Conservation (phyloP, 371 early-diverging fungal species). For the Mortierella sp. region DNA sequence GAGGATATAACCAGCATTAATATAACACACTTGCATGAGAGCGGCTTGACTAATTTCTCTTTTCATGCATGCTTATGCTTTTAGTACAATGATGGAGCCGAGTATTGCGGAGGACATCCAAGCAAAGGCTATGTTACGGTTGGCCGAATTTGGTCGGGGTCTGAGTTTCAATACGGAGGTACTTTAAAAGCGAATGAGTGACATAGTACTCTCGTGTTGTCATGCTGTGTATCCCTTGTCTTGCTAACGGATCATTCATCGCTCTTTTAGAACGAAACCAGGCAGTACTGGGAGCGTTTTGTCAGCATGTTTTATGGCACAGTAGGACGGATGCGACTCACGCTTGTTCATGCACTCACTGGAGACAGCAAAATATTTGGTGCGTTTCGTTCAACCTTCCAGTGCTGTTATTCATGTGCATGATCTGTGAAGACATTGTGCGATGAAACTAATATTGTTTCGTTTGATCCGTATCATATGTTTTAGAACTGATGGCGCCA, state of each 20-base stretch:
- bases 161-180: conserved; percentile 30
- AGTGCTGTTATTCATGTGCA: background rate
- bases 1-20: background rate
- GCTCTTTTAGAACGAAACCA: conserved; percentile 17
- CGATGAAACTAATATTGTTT: background rate
- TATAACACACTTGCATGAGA: background rate
- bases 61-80: background rate
- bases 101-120: conserved; percentile 21
- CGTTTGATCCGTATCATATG: background rate
- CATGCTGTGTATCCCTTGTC: background rate
- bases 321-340: conserved; percentile 26
- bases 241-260: background rate
- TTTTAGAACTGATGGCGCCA: conserved; percentile 30
- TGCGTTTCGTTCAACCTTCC: background rate
- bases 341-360: conserved; percentile 23
- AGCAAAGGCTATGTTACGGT: conserved; percentile 25
- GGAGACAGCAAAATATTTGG: conserved; percentile 43
- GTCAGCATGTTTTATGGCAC: conserved; percentile 26
- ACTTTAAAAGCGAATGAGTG: background rate
- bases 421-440: background rate
- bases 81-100: background rate
- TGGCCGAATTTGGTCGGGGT: conserved; percentile 34
- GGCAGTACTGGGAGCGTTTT: conserved; percentile 31
- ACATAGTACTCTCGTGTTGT: background rate
- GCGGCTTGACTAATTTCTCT: background rate